These are phyloP conservation scores for Cardamine resedifolia DNA, from an alignment of 345 rosid species.

Conservation along the genomic window DNA sequence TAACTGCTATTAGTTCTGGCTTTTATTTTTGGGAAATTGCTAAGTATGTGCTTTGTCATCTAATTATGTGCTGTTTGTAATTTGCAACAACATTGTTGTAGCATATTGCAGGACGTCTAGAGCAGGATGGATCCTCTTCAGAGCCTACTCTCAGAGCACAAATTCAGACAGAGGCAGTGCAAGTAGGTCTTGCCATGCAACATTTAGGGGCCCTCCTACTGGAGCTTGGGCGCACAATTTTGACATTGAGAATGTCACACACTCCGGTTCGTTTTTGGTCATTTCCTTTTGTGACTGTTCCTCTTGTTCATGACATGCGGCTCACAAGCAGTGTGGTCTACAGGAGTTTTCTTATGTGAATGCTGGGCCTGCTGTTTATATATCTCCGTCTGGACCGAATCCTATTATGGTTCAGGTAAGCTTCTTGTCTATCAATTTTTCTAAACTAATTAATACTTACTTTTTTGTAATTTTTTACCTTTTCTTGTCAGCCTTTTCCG, in stretches of 20 bases:
- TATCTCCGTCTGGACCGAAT: slow-evolving; percentile 88
- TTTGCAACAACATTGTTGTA: slow-evolving; percentile 63
- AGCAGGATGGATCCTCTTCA: slow-evolving; percentile 66
- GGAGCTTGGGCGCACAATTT: slow-evolving; percentile 91
- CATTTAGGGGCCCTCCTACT: slow-evolving; percentile 85
- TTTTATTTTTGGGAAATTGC: neutral
- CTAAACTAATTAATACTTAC: neutral
- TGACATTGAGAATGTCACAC: slow-evolving; percentile 77
- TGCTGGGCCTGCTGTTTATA: slow-evolving; percentile 94
- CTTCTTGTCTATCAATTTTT: slow-evolving; percentile 4
- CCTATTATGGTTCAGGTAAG: slow-evolving; percentile 97
- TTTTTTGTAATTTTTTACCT: slow-evolving; percentile 7
- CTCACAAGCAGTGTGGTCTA: slow-evolving; percentile 31
- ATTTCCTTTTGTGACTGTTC: neutral
- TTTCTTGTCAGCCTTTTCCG: slow-evolving; percentile 80
- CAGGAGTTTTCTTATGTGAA: slow-evolving; percentile 73
- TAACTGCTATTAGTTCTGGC: neutral
- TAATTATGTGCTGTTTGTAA: slow-evolving; percentile 47
- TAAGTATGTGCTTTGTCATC: slow-evolving; percentile 29
- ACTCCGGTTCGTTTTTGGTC: slow-evolving; percentile 57
- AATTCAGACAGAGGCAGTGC: slow-evolving; percentile 74
- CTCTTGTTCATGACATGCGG: neutral
- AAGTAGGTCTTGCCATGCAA: slow-evolving; percentile 76
- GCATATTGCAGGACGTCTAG: slow-evolving; percentile 85
- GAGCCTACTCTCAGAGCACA: slow-evolving; percentile 63